Evolutionary conservation across 495 filamentous ascomycete species (phyloP).

Genomic region (Lasiosphaeris hirsuta): DNA sequence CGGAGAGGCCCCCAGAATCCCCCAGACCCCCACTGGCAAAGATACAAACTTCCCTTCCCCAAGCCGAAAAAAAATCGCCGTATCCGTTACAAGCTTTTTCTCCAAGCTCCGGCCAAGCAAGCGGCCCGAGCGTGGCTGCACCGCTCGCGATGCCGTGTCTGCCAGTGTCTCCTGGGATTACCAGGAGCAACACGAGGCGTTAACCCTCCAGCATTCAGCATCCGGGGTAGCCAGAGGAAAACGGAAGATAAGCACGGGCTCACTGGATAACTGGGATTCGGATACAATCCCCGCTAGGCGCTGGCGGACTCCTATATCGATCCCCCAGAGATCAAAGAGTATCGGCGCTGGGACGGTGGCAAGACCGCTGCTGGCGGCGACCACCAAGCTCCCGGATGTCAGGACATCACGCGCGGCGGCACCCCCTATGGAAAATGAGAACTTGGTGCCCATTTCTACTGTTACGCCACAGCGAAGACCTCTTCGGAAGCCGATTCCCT

Average conservation of each 20-base stretch:
- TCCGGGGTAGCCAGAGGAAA: neutral
- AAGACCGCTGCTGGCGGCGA: too few relatives aligned
- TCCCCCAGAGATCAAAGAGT: constrained; percentile 18
- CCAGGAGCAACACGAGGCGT: neutral
- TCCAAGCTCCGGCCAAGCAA: constrained; percentile 37
- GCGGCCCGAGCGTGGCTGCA: constrained; percentile 43
- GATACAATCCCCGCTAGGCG: constrained; percentile 17
- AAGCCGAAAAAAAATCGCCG: constrained; percentile 10
- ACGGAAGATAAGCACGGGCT: neutral
- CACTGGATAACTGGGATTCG: constrained; percentile 13
- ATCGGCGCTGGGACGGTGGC: neutral
- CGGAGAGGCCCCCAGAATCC: too few relatives aligned
- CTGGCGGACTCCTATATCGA: constrained; percentile 20
- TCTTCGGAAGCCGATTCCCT: too few relatives aligned
- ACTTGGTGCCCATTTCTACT: too few relatives aligned
- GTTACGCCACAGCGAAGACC: too few relatives aligned
- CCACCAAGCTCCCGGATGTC: too few relatives aligned
- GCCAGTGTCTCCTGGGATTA: neutral
- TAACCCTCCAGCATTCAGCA: neutral
- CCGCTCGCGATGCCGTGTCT: constrained; percentile 18
- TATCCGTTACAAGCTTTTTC: constrained; percentile 29
- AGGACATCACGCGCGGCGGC: too few relatives aligned
- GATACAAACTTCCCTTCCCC: too few relatives aligned
- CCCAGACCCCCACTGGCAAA: too few relatives aligned
- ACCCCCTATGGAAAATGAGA: too few relatives aligned